These are phyloP conservation scores for Aspergillus avenaceus DNA, from an alignment of 495 filamentous ascomycete species.

Conservation along the genomic window DNA sequence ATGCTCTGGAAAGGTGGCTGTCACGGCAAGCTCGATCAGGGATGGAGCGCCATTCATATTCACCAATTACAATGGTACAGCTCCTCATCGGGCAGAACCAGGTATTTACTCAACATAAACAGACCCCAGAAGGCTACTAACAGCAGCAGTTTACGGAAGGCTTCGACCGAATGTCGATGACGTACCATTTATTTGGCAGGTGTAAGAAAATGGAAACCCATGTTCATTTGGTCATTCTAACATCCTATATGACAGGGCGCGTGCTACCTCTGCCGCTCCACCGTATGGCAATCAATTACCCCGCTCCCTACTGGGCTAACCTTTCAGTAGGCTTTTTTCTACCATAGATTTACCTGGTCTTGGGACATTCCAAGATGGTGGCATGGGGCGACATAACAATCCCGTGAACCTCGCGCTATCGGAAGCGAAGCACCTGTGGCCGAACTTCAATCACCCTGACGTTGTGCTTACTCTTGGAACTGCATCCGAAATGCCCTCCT, in stretches of 20 bases:
- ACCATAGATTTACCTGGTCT: constrained; percentile 12
- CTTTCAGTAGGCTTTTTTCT: constrained; percentile 4
- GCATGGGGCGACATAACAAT: constrained; percentile 29
- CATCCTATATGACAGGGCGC: constrained; percentile 12
- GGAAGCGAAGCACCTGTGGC: constrained; percentile 21
- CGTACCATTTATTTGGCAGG: constrained; percentile 17
- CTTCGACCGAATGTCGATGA: constrained; percentile 7
- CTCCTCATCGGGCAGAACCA: constrained; percentile 3
- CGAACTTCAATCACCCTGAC: constrained; percentile 9
- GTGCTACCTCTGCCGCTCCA: constrained; percentile 22
- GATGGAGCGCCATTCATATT: constrained; percentile 11
- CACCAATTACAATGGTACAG: constrained; percentile 15
- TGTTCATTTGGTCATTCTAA: background rate
- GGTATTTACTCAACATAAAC: constrained; percentile 5
- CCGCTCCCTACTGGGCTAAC: background rate
- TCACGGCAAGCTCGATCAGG: constrained; percentile 10
- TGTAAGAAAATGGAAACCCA: constrained; percentile 9
- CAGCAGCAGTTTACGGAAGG: constrained; percentile 10
- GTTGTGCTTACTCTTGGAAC: constrained; percentile 25
- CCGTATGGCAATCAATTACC: constrained; percentile 3
- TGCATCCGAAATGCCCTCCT: constrained; percentile 6
- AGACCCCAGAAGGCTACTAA: background rate
- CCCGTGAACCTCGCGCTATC: constrained; percentile 26
- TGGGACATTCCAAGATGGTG: constrained; percentile 24
- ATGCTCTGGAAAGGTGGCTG: constrained; percentile 11